Base-by-base conservation (phyloP, 768 basidiomycete genomes). In the Polyporus arcularius region DNA sequence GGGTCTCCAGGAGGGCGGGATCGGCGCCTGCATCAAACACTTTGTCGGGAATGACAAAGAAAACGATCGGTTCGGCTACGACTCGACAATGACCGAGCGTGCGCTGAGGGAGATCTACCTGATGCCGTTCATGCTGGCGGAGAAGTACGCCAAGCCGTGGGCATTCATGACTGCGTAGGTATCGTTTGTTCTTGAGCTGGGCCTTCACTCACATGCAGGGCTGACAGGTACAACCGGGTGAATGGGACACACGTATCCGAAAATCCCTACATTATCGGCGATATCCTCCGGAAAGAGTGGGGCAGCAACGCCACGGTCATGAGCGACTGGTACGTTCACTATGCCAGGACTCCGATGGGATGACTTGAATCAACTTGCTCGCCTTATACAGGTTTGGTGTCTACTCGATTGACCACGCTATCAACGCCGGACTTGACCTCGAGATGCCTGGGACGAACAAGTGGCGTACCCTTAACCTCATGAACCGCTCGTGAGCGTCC, bases 41-140 rank as follows among this genome's bases (percentile, higher is more conserved):
- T 93, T 90, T 63, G 85, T 87, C 18, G 85, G 82, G 26, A 94
- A 93, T 67, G 92, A 94, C 75, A 91, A 92, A 72, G 90, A 93
- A 70, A 82, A 90, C 62, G 89, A 90, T 66, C 82, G 88, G 10
- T 80, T 84, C 73, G 87, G 73, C 30, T 89, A 85, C 64, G 76
- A 85, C 68, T 76, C 76, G 41, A 71, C 84, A 61, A 71, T 84
- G 65, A 75, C 76, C 57, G 78, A 79, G 64, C 76, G 82, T 32
- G 81, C 82, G 4, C 74, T 86, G 31, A 71, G 85, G n/a, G 85
- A 85, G 68, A 76, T 86, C 26, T 85, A 86, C 71, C 75, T 85
- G 30, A 78, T 81, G 75, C 85, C 84, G n/a, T 86, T 85, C 71
- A 84, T 85, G 79, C 75, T 85, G 38, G 78, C 79, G 3, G 75